Evolutionary conservation across 495 filamentous ascomycete species (phyloP).

Genomic region (Aspergillus indologenus): DNA sequence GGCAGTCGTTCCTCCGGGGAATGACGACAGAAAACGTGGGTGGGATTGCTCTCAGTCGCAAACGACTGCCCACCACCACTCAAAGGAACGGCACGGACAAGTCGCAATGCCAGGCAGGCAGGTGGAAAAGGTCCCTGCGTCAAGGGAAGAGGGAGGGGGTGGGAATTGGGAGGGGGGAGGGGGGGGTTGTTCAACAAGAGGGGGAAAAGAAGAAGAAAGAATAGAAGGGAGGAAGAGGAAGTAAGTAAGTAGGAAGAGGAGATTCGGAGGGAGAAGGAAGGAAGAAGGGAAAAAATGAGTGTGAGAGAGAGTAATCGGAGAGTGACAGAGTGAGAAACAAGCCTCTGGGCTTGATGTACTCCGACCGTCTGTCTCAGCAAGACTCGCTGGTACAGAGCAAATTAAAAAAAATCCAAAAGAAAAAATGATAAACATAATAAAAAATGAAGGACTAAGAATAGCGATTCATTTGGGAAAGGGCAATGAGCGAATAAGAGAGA

Average conservation of each 20-base stretch:
- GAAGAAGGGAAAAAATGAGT: conserved; percentile 17
- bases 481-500: background rate
- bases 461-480: background rate
- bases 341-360: background rate
- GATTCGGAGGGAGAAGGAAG: conserved; percentile 15
- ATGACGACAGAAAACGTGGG: conserved; percentile 27
- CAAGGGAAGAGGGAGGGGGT: conserved; percentile 24
- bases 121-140: conserved; percentile 13
- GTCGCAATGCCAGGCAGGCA: conserved; percentile 15
- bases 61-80: conserved; percentile 27
- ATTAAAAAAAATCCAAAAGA: conserved; percentile 3
- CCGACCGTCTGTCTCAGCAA: background rate
- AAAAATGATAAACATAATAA: background rate
- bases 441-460: conserved; percentile 15
- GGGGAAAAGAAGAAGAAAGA: conserved; percentile 15
- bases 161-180: conserved; percentile 20
- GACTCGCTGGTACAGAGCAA: background rate
- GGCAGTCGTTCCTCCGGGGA: conserved; percentile 45
- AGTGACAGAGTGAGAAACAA: conserved; percentile 11
- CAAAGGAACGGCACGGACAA: conserved; percentile 26
- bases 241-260: conserved; percentile 4
- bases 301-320: conserved; percentile 19
- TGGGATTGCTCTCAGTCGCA: conserved; percentile 19
- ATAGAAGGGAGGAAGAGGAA: conserved; percentile 17
- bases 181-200: conserved; percentile 15